Evolutionary conservation across 2,329 filamentous ascomycete species (phyloP).

Genomic region (Fusarium mundagurra): DNA sequence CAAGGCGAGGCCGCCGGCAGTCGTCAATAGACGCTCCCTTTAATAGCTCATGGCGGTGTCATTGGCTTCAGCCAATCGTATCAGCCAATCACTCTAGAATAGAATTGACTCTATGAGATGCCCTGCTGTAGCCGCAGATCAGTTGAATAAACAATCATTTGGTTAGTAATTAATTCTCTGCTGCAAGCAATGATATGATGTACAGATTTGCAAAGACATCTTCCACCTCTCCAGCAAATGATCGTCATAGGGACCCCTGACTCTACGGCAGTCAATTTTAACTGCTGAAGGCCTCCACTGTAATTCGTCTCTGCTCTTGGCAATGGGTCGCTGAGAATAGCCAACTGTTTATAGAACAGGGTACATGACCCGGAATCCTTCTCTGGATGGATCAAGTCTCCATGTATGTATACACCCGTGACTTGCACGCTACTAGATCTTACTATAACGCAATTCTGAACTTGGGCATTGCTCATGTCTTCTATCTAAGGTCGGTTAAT

Average conservation of each 20-base stretch:
- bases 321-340: neutral
- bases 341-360: neutral
- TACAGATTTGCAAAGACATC: neutral
- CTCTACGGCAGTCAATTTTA: slow-evolving; percentile 1
- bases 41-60: neutral
- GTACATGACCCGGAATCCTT: neutral
- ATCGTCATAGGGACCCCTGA: slow-evolving; percentile 17
- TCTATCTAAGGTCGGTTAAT: neutral
- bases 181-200: slow-evolving; percentile 2
- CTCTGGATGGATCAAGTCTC: neutral
- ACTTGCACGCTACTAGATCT: neutral
- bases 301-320: slow-evolving; percentile 5
- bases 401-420: neutral
- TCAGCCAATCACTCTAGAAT: neutral
- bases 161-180: neutral
- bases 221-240: neutral
- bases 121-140: neutral
- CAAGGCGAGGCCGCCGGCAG: neutral
- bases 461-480: neutral
- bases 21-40: neutral
- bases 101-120: neutral
- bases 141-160: neutral
- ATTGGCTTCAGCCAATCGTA: slow-evolving; percentile 14
- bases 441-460: neutral
- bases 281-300: neutral